These are phyloP conservation scores for Mucor circinelloides DNA, from an alignment of 371 early-diverging fungal species.

Conservation along the genomic window DNA sequence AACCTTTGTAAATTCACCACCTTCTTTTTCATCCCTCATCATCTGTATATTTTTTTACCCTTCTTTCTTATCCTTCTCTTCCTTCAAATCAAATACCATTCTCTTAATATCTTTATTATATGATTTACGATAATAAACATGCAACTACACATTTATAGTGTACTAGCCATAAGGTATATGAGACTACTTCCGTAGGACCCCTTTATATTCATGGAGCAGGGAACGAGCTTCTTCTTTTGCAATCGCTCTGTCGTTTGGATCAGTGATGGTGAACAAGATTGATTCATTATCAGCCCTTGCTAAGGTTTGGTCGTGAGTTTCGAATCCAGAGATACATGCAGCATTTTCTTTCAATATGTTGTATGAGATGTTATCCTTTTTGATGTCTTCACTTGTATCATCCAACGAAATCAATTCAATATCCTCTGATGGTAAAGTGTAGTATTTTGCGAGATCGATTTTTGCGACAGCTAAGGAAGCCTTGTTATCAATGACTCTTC, in stretches of 20 bases:
- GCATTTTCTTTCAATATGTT: neutral
- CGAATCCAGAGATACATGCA: neutral
- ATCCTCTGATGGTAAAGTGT: neutral
- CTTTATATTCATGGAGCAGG: neutral
- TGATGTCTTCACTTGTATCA: neutral
- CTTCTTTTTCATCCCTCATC: neutral
- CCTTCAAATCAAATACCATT: neutral
- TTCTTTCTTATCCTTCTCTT: neutral
- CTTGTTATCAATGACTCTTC: conserved; percentile 68
- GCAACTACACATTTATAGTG: neutral
- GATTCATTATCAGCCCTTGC: neutral
- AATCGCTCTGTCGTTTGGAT: neutral
- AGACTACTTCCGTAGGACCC: neutral
- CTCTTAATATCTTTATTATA: neutral
- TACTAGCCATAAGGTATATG: neutral
- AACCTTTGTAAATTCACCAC: neutral
- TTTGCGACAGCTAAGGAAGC: neutral
- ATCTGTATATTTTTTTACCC: neutral
- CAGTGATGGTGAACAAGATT: neutral
- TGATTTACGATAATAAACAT: neutral
- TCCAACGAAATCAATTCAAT: neutral
- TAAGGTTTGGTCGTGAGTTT: neutral
- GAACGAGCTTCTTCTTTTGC: conserved; percentile 3
- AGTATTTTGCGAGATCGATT: conserved; percentile 9
- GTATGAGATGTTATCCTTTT: conserved; percentile 3